Base-by-base conservation (phyloP, 108 stramenopile species). In the Skeletonema marinoi region DNA sequence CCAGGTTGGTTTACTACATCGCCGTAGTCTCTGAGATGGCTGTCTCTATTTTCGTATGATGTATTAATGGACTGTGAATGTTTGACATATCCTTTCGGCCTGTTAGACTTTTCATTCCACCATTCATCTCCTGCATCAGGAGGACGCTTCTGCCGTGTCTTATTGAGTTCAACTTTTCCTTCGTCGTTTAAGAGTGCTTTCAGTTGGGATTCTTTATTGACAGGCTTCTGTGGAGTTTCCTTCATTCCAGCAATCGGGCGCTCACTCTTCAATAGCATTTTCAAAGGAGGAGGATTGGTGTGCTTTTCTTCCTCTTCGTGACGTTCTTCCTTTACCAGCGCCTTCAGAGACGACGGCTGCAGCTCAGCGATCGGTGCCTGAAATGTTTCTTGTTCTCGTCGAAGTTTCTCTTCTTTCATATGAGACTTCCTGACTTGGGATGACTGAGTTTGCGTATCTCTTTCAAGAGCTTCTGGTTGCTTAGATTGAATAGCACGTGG, bases 11-110 rank as follows among this genome's bases (percentile, higher is more conserved):
- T 58, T 56, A 56, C 46, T 44, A 73, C 48, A 50, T 64, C 72
- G 13, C 72, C 72, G 46, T 73, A 73, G 63, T 73, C 63, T 48
- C 59, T 73, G 31, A 62, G 72, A 19, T 48, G 30, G 4, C 33
- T 25, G 4, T 30, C 38, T 32, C 44, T 63, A n/a, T 63, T 39
- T n/a, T 73, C 72, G 19, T 73, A 73, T 51, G 61, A 48, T 21
- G 58, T 73, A 64, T 54, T 63, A 1, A 73, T 29, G 12, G 62
- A 21, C 19, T 61, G 36, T 21, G 41, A 64, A 38, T 41, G 36
- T n/a, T 25, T 50, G 46, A 50, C 44, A 50, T 73, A 73, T 50
- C 63, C 46, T 48, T 63, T 51, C 14, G 72, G 72, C 48, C 72
- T 19, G 0, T 35, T 46, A 5, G 39, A 32, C 17, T 35, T 50